These are phyloP conservation scores for Aureobasidium vineae DNA, from an alignment of 2,329 filamentous ascomycete species.

Conservation along the genomic window DNA sequence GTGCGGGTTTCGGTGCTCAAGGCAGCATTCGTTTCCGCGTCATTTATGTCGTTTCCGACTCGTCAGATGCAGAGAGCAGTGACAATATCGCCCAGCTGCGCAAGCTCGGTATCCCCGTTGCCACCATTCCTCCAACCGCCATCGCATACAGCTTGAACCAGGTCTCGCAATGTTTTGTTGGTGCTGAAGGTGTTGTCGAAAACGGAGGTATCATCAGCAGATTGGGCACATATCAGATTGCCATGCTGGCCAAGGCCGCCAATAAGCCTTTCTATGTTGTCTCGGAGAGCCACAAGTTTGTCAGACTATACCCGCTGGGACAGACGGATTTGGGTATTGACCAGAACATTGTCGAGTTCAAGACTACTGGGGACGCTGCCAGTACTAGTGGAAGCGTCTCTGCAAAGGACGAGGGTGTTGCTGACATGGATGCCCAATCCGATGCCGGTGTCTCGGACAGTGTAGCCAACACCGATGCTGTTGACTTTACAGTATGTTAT, in stretches of 20 bases:
- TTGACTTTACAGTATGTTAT: slow-evolving; percentile 66
- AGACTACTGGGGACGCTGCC: slow-evolving; percentile 46
- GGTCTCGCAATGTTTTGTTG: slow-evolving; percentile 67
- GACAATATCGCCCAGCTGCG: slow-evolving; percentile 70
- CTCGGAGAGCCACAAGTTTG: slow-evolving; percentile 95
- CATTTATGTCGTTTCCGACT: slow-evolving; percentile 59
- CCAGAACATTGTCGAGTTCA: slow-evolving; percentile 74
- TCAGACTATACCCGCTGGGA: slow-evolving; percentile 76
- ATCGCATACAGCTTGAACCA: slow-evolving; percentile 75
- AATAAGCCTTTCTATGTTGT: slow-evolving; percentile 85
- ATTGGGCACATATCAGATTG: slow-evolving; percentile 84
- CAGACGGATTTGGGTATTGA: slow-evolving; percentile 79
- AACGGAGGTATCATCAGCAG: slow-evolving; percentile 91
- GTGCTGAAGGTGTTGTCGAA: slow-evolving; percentile 82
- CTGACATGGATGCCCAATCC: slow-evolving; percentile 35
- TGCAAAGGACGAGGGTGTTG: slow-evolving; percentile 33
- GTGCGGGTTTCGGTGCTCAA: slow-evolving; percentile 42
- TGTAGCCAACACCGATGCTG: slow-evolving; percentile 47
- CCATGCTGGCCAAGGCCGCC: slow-evolving; percentile 69
- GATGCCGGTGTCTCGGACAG: slow-evolving; percentile 29
- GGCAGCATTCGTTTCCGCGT: slow-evolving; percentile 72
- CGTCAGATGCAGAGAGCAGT: slow-evolving; percentile 59
- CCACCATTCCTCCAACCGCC: slow-evolving; percentile 72
- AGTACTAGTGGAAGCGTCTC: slow-evolving; percentile 22
- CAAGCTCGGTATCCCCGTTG: slow-evolving; percentile 73